Evolutionary conservation across 2,329 filamentous ascomycete genomes (phyloP).

Genomic region (Nannizzia gypsea): DNA sequence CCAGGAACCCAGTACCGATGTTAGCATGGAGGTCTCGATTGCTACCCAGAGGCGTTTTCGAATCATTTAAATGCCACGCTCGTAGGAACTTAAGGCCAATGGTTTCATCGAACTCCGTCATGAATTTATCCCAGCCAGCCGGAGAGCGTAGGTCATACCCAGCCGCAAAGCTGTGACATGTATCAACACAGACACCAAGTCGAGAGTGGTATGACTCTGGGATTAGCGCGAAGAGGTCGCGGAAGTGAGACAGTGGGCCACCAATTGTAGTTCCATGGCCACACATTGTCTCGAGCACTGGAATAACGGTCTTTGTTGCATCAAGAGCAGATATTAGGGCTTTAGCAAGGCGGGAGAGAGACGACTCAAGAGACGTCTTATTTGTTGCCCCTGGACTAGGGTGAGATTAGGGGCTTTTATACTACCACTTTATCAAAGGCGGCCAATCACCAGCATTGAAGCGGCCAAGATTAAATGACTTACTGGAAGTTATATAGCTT

Average conservation of each 20-base stretch:
- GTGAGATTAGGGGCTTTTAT: neutral
- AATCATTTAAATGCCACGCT: slow-evolving; percentile 88
- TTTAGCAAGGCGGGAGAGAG: slow-evolving; percentile 64
- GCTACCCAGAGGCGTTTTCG: slow-evolving; percentile 74
- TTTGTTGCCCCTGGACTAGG: slow-evolving; percentile 63
- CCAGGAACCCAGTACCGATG: slow-evolving; percentile 89
- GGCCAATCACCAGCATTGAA: neutral
- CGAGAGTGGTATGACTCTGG: slow-evolving; percentile 60
- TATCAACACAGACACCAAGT: slow-evolving; percentile 91
- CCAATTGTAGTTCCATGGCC: slow-evolving; percentile 80
- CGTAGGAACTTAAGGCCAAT: slow-evolving; percentile 71
- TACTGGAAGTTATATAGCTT: slow-evolving; percentile 90
- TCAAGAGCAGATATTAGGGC: slow-evolving; percentile 73
- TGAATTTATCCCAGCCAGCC: slow-evolving; percentile 58
- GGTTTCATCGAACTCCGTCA: slow-evolving; percentile 62
- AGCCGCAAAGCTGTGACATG: slow-evolving; percentile 89
- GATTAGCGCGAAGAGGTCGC: slow-evolving; percentile 68
- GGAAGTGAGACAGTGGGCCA: slow-evolving; percentile 70
- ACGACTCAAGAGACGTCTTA: slow-evolving; percentile 53
- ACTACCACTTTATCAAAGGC: neutral
- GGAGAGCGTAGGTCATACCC: slow-evolving; percentile 80
- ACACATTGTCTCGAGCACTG: slow-evolving; percentile 92
- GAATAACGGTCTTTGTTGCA: slow-evolving; percentile 63
- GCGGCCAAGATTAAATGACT: slow-evolving; percentile 11
- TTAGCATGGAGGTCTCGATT: slow-evolving; percentile 87